Base-by-base conservation (phyloP, 108 stramenopile species). In the Skeletonema menzelii region DNA sequence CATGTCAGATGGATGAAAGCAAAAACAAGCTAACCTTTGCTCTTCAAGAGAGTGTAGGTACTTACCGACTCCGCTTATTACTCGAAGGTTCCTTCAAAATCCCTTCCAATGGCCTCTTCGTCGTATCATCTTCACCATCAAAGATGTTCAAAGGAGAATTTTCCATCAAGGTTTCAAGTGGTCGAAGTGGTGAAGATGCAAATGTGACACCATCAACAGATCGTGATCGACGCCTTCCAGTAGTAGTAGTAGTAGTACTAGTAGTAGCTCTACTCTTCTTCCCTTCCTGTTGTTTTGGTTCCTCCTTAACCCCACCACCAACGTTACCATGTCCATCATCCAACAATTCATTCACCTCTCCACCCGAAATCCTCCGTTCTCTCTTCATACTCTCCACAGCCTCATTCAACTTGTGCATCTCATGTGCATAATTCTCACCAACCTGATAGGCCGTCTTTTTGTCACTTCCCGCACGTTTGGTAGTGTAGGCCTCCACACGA, bases 371-470 rank as follows among this genome's bases (percentile, higher is more conserved):
- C 31, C 27, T 58, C 26, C 27, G 67, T 24, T 63, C 62, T 5
- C 65, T 47, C 28, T 79, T 79, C 78, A 79, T 59, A 22, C 63
- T 59, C 32, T 79, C 78, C 37, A 79, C 71, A 20, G 78, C 78
- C 66, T 79, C 78, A 37, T 77, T 76, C 53, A 82, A 55, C 40
- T 58, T 60, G 19, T 76, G 49, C 75, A 91, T 84, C 75, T 92
- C 88, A 27, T 85, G 85, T 6, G 87, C 82, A 66, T 86, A 95
- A 47, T 80, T 84, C 46, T 92, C 86, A 4, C 90, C 90, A 64
- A 95, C 73, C 27, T 83, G 85, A 63, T 84, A 73, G 6, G 94
- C 94, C 55, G 86, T 91, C 72, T 91, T 95, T 75, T 95, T 95
- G 65, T 95, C 94, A 26, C 67, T 84, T 1, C 89, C 87, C 0